Evolutionary conservation across 192 early-diverging fungal genomes (phyloP).

Genomic region (Spizellomyces punctatus): DNA sequence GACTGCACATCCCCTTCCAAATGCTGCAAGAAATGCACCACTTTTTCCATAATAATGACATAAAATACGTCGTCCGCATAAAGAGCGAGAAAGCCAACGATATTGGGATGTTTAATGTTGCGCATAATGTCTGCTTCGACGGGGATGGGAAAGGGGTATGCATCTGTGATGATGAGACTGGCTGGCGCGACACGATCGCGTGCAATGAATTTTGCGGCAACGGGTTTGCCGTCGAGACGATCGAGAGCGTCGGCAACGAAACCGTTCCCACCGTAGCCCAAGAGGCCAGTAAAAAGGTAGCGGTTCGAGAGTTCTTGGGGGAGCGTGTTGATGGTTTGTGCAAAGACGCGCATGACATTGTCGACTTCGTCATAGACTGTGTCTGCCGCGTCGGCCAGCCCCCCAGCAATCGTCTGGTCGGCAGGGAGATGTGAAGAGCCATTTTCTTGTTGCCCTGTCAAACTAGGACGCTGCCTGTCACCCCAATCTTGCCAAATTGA

Average conservation of each 20-base stretch:
- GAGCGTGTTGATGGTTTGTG: slow-evolving; percentile 17
- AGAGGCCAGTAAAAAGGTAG: slow-evolving; percentile 32
- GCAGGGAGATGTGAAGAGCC: background rate
- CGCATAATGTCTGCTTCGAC: slow-evolving; percentile 33
- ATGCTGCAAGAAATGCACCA: slow-evolving; percentile 2
- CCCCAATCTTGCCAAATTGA: background rate
- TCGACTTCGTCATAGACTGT: slow-evolving; percentile 27
- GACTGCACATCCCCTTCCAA: background rate
- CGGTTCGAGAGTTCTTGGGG: slow-evolving; percentile 22
- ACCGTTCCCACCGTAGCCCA: slow-evolving; percentile 43
- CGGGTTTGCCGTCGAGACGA: slow-evolving; percentile 14
- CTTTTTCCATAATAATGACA: slow-evolving; percentile 32
- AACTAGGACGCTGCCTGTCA: background rate
- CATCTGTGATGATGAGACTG: slow-evolving; percentile 12
- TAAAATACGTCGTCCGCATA: slow-evolving; percentile 22
- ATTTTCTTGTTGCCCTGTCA: background rate
- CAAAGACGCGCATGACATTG: slow-evolving; percentile 33
- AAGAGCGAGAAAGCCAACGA: slow-evolving; percentile 23
- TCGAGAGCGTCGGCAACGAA: slow-evolving; percentile 35
- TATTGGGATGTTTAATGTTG: slow-evolving; percentile 26
- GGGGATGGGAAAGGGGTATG: slow-evolving; percentile 12
- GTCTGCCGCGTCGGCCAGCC: slow-evolving; percentile 6
- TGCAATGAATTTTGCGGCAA: slow-evolving; percentile 35
- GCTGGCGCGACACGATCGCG: slow-evolving; percentile 1
- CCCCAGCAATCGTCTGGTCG: slow-evolving; percentile 12